Evolutionary conservation across 2,329 filamentous ascomycete genomes (phyloP), one percentile per base, ranked within the genome.

Genomic region (Neobulgaria alba): DNA sequence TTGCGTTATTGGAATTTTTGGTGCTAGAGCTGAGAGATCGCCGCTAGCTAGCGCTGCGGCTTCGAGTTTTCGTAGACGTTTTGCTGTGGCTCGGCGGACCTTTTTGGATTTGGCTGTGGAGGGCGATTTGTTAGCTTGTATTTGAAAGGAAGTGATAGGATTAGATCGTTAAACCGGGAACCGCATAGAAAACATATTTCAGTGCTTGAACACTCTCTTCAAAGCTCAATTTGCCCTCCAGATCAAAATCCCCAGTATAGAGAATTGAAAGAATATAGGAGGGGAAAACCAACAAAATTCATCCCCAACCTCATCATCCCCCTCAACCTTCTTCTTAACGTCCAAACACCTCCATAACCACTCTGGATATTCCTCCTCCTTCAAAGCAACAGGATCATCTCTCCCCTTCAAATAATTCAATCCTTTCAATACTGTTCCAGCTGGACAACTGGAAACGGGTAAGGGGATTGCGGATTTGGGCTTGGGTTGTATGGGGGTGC

Each of bases 341-440:
- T 79, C 73, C 41, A 92, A 64, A 51, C 83, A 78, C 3, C 64
- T 69, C 86, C 86, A 93, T 47, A 93, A 62, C 86, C 86, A 93
- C 17, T 68, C 68, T 3, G 86, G 86, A 63, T 93, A 93, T 47
- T 84, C 82, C 16, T 77, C 69, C 52, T 93, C 86, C 23, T 78
- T 69, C 54, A 79, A 61, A 8, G 86, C 86, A 4, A 90, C 67
- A 0, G 86, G 85, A 57, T 90, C 85, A 26, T 71, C 65, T 57
- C 74, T 73, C 51, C 75, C 77, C 67, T 92, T 92, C 56, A 80
- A 63, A 63, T 83, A 90, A 62, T 87, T 90, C 41, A 93, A 67
- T 1, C 85, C 85, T 41, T 69, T 77, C 31, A 93, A 67, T 10
- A 78, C 64, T 10, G 82, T 86, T 23, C 86, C 86, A 4, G 79